phyloP scores from a whole-genome alignment of 2,329 filamentous ascomycete genomes.

The Xylaria sp. region DNA sequence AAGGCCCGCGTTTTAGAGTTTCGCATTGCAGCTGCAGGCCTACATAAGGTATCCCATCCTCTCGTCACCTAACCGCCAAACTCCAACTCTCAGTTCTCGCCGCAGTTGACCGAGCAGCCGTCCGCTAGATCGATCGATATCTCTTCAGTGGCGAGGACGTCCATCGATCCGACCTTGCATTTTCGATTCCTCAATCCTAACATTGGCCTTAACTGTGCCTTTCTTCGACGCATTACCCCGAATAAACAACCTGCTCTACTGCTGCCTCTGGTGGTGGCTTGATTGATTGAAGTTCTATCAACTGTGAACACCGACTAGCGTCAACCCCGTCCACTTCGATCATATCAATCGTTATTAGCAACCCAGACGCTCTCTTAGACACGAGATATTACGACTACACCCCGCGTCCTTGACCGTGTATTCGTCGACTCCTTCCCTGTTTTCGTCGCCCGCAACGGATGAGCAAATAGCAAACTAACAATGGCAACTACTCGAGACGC shows the following conservation, averaged over 20 bases:
- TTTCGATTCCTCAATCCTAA: neutral
- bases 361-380: neutral
- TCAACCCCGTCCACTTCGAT: neutral
- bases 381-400: neutral
- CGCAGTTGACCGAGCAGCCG: neutral
- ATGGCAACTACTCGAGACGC: conserved; percentile 44
- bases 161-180: neutral
- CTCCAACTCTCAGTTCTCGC: neutral
- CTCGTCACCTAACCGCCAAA: neutral
- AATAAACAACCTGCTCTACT: neutral
- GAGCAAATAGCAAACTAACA: neutral
- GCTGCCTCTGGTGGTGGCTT: neutral
- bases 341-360: neutral
- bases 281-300: neutral
- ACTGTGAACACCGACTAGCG: neutral
- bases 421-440: neutral
- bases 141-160: neutral
- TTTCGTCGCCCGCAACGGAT: neutral
- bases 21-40: neutral
- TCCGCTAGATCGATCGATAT: neutral
- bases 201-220: neutral
- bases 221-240: neutral
- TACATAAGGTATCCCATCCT: neutral
- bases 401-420: neutral
- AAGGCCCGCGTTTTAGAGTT: conserved; percentile 1